Base-by-base conservation (phyloP, 164 flowering plant species). In the Warburgia ugandensis region DNA sequence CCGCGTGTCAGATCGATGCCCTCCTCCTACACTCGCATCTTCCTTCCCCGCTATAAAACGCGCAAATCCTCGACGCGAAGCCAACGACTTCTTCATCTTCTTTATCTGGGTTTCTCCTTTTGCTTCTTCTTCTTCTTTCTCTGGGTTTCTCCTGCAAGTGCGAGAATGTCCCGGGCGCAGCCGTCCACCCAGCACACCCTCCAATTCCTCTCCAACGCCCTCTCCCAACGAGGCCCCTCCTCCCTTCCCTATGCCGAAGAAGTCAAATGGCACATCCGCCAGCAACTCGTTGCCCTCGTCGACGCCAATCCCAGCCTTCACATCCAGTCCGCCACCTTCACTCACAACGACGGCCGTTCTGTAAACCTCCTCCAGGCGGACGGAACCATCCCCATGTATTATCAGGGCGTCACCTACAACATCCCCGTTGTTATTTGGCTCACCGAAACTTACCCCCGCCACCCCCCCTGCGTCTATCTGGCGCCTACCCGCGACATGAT, bases 401-500 rank as follows among this genome's bases (percentile, higher is more conserved):
- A 57, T 60, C 77, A 73, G 2, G 67, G 67, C 44, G 84, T 74
- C 54, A 68, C 82, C 46, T 89, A 89, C 77, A 86, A 89, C 68
- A 86, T 89, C 61, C 95, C 97, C 19, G 57, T 83, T 41, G 41
- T 78, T 17, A 64, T 89, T 51, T 89, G 95, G 97, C 78, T 89
- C 45, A 64, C 81, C 69, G 97, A 89, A 41, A 65, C 86, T 21
- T 90, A 90, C 67, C 97, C 97, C 14, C 83, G 91, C 51, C 82
- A 75, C 42, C 72, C 96, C 1, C 95, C 97, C 9, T 59, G 68
- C 46, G 84, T 84, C 38, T 86, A 70, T 63, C 77, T 90, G 14
- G 77, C 77, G 43, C 97, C 97, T 41, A 90, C 97, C 2, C 70
- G 86, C 20, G 94, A 86, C 54, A 90, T 90, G 97, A 54, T 90